These are phyloP conservation scores for Penicillium coffeae DNA, from an alignment of 495 filamentous ascomycete genomes.

Conservation along the genomic window DNA sequence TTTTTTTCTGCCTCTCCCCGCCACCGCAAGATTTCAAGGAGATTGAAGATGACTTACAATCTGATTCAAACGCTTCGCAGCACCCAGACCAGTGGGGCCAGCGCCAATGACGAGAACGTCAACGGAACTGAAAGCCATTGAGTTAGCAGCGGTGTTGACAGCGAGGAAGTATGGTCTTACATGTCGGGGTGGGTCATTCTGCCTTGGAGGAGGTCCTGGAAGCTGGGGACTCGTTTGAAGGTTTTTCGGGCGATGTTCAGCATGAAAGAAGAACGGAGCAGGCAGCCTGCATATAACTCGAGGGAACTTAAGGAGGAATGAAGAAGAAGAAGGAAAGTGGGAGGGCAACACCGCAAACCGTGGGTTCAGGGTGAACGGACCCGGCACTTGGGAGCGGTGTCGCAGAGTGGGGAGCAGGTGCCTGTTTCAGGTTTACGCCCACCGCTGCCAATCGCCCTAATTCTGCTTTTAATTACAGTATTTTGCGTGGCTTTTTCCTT, in stretches of 20 bases:
- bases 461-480: slow-evolving; percentile 5
- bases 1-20: slow-evolving; percentile 13
- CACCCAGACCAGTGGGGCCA: slow-evolving; percentile 93
- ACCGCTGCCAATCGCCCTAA: slow-evolving; percentile 1
- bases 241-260: slow-evolving; percentile 49
- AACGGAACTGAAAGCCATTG: slow-evolving; percentile 61
- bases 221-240: slow-evolving; percentile 55
- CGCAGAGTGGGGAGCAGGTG: slow-evolving; percentile 19
- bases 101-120: slow-evolving; percentile 98
- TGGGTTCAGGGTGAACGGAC: slow-evolving; percentile 24
- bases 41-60: slow-evolving; percentile 57
- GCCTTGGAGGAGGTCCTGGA: slow-evolving; percentile 57
- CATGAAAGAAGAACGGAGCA: slow-evolving; percentile 40
- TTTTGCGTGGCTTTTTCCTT: neutral
- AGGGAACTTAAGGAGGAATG: slow-evolving; percentile 20
- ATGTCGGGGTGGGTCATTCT: slow-evolving; percentile 56
- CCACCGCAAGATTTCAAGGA: slow-evolving; percentile 16
- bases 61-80: slow-evolving; percentile 95
- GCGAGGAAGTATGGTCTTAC: slow-evolving; percentile 29
- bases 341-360: slow-evolving; percentile 21
- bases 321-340: slow-evolving; percentile 22
- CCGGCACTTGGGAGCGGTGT: slow-evolving; percentile 19
- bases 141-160: slow-evolving; percentile 7
- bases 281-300: slow-evolving; percentile 29
- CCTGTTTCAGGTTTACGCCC: slow-evolving; percentile 41